These are phyloP conservation scores for Plasmodium coatneyi DNA, from an alignment of 169 alveolate genomes.

Conservation along the genomic window DNA sequence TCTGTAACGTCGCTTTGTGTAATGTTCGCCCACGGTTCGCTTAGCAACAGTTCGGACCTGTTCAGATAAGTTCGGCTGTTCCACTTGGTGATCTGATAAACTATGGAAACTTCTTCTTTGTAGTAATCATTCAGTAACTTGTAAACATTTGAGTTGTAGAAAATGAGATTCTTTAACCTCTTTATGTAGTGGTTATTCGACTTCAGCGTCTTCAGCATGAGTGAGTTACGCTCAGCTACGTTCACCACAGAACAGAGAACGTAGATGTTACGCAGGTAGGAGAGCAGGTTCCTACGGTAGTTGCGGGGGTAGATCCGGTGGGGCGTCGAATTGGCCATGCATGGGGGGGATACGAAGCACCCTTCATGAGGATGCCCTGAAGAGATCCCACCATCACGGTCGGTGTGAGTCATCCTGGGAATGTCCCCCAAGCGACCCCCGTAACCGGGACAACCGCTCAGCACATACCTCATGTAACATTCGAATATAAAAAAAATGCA, in stretches of 20 bases:
- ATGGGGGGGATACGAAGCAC: neutral
- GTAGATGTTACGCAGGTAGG: constrained; percentile 21
- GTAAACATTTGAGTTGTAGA: constrained; percentile 41
- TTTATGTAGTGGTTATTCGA: constrained; percentile 43
- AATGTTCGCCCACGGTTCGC: neutral
- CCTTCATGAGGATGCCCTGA: neutral
- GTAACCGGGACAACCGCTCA: neutral
- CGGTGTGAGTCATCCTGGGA: neutral
- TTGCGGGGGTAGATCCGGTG: neutral
- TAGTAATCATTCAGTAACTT: constrained; percentile 36
- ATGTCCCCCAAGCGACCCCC: neutral
- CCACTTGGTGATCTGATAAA: constrained; percentile 61
- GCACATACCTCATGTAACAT: constrained; percentile 15
- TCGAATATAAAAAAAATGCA: constrained; percentile 2
- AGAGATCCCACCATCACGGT: neutral
- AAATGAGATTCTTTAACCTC: constrained; percentile 41
- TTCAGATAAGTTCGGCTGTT: constrained; percentile 6
- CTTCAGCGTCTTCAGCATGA: constrained; percentile 21
- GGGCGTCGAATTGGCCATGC: too few species aligned
- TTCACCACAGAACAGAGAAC: constrained; percentile 34
- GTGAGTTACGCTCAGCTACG: constrained; percentile 45
- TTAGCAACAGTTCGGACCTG: constrained; percentile 25
- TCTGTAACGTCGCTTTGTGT: neutral
- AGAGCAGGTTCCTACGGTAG: constrained; percentile 10
- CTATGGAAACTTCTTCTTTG: constrained; percentile 40